Conservation (phyloP, 1,139 yeast species). For the Pichia sp. region DNA sequence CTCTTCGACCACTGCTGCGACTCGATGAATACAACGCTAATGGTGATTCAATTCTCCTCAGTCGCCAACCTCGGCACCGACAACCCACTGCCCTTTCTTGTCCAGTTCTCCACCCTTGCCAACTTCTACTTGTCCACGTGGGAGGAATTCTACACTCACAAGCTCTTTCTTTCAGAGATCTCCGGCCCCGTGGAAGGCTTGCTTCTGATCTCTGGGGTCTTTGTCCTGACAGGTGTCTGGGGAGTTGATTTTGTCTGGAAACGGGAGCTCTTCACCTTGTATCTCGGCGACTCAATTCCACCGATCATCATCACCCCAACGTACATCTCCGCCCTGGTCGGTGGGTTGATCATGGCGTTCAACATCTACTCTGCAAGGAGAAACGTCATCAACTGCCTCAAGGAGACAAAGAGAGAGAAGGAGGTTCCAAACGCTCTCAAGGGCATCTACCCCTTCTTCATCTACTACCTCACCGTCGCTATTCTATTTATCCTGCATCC, state of each 20-base stretch:
- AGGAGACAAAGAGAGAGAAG: slow-evolving; percentile 31
- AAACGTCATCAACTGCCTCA: slow-evolving; percentile 59
- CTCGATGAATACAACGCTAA: slow-evolving; percentile 83
- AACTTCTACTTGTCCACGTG: slow-evolving; percentile 90
- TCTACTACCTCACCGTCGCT: slow-evolving; percentile 55
- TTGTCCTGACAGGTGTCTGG: slow-evolving; percentile 56
- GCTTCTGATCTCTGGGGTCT: slow-evolving; percentile 54
- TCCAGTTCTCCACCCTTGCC: slow-evolving; percentile 73
- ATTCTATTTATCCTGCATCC: slow-evolving; percentile 41
- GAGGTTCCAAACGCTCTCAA: slow-evolving; percentile 40
- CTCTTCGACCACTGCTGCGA: slow-evolving; percentile 91
- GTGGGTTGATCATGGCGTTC: slow-evolving; percentile 56
- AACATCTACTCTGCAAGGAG: slow-evolving; percentile 69
- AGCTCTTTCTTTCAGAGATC: slow-evolving; percentile 68
- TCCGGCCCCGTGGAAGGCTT: slow-evolving; percentile 98
- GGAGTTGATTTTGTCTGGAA: slow-evolving; percentile 69
- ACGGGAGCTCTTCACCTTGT: slow-evolving; percentile 29
- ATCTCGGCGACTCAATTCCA: slow-evolving; percentile 36
- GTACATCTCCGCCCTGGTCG: slow-evolving; percentile 37
- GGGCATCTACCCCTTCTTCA: slow-evolving; percentile 69
- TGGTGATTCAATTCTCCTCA: slow-evolving; percentile 66
- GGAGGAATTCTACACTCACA: slow-evolving; percentile 94
- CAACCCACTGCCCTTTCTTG: slow-evolving; percentile 53
- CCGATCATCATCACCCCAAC: slow-evolving; percentile 33
- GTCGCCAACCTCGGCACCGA: slow-evolving; percentile 64